Percentiles rank a stretch among this genome's conserved stretches.
Evolutionary conservation across 331 rosid species (phyloP).

Genomic region (Acacia concinna): DNA sequence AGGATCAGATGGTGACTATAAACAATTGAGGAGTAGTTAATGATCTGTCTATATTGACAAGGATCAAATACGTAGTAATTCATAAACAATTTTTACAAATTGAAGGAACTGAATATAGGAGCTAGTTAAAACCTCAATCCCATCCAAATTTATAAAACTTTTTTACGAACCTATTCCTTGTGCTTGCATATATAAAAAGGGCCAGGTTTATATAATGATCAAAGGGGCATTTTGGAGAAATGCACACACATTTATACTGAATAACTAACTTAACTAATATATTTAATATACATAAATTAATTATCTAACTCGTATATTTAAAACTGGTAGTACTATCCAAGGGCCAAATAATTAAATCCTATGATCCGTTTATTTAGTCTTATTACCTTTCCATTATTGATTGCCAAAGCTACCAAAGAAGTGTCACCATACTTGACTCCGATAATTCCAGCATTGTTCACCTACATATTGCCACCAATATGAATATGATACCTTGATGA

Average conservation of each 20-base stretch:
- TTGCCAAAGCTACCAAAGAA: background rate
- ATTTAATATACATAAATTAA: too few relatives aligned
- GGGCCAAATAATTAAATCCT: background rate
- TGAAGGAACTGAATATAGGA: background rate
- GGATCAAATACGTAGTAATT: background rate
- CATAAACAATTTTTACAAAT: background rate
- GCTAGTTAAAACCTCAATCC: too few relatives aligned
- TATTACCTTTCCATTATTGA: background rate
- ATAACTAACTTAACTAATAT: too few relatives aligned
- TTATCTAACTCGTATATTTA: too few relatives aligned
- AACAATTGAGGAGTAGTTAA: background rate
- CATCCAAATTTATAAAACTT: too few relatives aligned
- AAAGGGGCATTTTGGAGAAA: too few relatives aligned
- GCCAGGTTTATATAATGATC: too few relatives aligned
- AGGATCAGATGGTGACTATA: background rate
- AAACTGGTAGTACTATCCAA: too few relatives aligned
- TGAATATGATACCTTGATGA: background rate
- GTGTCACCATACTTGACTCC: background rate
- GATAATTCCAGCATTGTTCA: background rate
- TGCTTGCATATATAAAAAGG: too few relatives aligned
- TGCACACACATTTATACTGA: too few relatives aligned
- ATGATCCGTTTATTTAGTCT: too few relatives aligned
- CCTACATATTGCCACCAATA: background rate
- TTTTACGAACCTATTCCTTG: too few relatives aligned
- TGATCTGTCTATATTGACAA: background rate